These are phyloP conservation scores for Vitis riparia DNA, from an alignment of 164 flowering plant species.

Conservation along the genomic window DNA sequence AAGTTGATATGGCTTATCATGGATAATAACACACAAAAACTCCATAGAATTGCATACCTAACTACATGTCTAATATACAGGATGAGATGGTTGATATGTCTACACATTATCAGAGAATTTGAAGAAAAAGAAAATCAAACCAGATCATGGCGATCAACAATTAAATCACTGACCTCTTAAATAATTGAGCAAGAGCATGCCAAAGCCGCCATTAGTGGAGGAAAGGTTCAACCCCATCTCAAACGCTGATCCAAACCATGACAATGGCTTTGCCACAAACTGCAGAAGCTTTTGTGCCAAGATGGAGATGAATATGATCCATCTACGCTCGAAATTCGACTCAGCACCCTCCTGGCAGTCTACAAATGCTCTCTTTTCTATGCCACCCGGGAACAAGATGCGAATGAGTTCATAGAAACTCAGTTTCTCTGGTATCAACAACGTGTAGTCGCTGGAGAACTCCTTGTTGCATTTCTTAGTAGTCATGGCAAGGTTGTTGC, in stretches of 20 bases:
- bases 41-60: too few relatives aligned
- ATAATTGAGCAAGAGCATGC: slow-evolving; percentile 15
- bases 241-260: slow-evolving; percentile 21
- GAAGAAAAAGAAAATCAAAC: background rate
- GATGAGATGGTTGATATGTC: too few relatives aligned
- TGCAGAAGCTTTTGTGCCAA: slow-evolving; percentile 20
- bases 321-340: slow-evolving; percentile 12
- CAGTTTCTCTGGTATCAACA: slow-evolving; percentile 26
- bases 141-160: too few relatives aligned
- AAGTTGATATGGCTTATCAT: too few relatives aligned
- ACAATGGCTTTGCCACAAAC: slow-evolving; percentile 15
- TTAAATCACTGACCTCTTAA: slow-evolving; percentile 20
- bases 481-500: background rate
- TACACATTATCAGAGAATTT: too few relatives aligned
- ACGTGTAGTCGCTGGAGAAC: slow-evolving; percentile 21
- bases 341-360: slow-evolving; percentile 18
- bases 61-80: too few relatives aligned
- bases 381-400: slow-evolving; percentile 16
- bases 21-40: too few relatives aligned
- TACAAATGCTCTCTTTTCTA: slow-evolving; percentile 20
- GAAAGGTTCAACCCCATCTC: slow-evolving; percentile 34
- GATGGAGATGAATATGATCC: slow-evolving; percentile 34
- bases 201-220: slow-evolving; percentile 11
- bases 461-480: slow-evolving; percentile 11
- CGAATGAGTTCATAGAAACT: slow-evolving; percentile 15